These are phyloP conservation scores for Exophiala mesophila DNA, from an alignment of 2,329 filamentous ascomycete species.

Conservation along the genomic window DNA sequence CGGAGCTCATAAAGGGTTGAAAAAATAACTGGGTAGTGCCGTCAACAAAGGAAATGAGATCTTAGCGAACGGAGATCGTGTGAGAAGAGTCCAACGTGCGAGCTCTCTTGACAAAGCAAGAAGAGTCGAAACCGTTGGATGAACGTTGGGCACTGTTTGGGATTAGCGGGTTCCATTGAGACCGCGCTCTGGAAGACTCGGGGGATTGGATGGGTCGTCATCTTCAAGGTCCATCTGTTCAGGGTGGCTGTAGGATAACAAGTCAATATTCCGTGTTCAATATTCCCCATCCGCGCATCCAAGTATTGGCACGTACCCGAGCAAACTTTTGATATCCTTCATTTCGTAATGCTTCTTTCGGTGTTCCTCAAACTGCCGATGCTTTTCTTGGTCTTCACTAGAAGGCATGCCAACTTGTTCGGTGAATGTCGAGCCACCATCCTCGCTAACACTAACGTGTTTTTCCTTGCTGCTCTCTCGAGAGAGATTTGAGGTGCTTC, in stretches of 20 bases:
- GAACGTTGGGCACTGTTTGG: neutral
- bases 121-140: neutral
- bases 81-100: neutral
- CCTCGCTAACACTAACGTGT: conserved; percentile 71
- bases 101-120: neutral
- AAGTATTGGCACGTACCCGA: conserved; percentile 56
- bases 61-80: conserved; percentile 1
- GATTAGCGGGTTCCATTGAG: conserved; percentile 29
- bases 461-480: conserved; percentile 52
- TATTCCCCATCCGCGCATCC: neutral
- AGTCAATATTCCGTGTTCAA: neutral
- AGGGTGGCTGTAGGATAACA: conserved; percentile 52
- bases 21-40: too few species aligned
- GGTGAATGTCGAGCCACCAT: conserved; percentile 44
- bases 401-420: conserved; percentile 54
- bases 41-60: conserved; percentile 3
- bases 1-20: too few species aligned
- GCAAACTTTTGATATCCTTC: conserved; percentile 82
- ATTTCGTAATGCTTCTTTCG: conserved; percentile 99
- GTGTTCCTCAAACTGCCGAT: conserved; percentile 82
- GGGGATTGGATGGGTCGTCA: conserved; percentile 44
- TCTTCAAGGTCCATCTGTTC: conserved; percentile 59
- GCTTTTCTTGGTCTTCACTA: conserved; percentile 79
- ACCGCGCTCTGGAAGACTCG: conserved; percentile 35
- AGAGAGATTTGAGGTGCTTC: conserved; percentile 37